Conservation (phyloP, 23 red algal genomes). For the Pyropia yezoensis region DNA sequence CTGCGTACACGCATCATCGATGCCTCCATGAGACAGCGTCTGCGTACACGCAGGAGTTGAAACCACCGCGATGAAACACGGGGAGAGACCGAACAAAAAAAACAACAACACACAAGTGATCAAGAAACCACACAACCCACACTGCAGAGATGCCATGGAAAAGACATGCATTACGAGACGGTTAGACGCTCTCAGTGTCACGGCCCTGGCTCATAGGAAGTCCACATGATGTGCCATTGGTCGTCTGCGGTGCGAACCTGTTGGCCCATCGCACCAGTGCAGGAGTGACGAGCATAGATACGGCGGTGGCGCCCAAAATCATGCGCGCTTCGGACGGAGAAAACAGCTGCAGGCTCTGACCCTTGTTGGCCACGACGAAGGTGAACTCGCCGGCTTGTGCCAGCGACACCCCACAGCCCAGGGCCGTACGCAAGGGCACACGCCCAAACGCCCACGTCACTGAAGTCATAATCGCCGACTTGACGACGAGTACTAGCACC, state of each 20-base stretch:
- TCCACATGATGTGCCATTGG: no score
- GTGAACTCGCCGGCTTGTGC: conserved; percentile 78
- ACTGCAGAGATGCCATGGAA: no score
- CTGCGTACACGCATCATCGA: no score
- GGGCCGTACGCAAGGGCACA: conserved; percentile 37
- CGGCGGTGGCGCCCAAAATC: conserved; percentile 71
- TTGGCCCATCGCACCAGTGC: conserved; percentile 49
- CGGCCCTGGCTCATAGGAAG: no score
- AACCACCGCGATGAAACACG: no score
- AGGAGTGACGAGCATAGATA: conserved; percentile 69
- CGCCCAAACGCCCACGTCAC: conserved; percentile 41
- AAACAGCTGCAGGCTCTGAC: conserved; percentile 60
- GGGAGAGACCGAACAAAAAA: no score
- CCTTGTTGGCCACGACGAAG: conserved; percentile 71
- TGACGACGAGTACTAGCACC: conserved; percentile 49
- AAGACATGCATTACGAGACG: no score
- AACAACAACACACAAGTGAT: no score
- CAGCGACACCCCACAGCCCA: conserved; percentile 50
- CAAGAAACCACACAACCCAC: no score
- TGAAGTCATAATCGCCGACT: conserved; percentile 39
- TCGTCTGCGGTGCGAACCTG: conserved; percentile 12
- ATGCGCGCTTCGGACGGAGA: conserved; percentile 58
- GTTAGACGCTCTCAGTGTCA: no score
- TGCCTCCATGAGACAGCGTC: no score
- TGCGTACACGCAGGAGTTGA: no score